A percentile compares a stretch with the other conserved stretches of the same genome.
Evolutionary conservation across 129 eudicot genomes (phyloP).

Genomic region (Cynara cardunculus): DNA sequence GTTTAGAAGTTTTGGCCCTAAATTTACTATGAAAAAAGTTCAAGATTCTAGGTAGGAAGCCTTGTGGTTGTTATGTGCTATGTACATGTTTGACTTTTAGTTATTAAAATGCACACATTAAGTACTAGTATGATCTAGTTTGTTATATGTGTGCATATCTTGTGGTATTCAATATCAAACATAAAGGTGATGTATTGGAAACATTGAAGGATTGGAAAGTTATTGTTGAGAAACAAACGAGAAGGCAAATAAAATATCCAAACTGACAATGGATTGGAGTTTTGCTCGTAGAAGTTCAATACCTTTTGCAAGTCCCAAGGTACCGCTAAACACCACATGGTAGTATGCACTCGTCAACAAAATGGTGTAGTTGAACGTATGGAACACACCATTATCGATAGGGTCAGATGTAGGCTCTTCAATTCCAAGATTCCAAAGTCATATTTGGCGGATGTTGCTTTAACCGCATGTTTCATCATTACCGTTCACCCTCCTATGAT

Average conservation of each 20-base stretch:
- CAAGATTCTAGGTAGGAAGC: not conserved
- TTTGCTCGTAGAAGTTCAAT: not conserved
- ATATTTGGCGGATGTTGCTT: not conserved
- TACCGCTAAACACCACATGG: not conserved
- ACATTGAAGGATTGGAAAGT: not conserved
- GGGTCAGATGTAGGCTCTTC: not conserved
- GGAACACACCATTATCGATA: not conserved
- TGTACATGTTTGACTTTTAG: not conserved
- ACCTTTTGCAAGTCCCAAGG: not conserved
- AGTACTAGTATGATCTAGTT: not conserved
- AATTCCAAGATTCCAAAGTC: not conserved
- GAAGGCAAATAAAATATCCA: not conserved
- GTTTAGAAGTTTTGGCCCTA: not conserved
- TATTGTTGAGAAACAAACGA: not conserved
- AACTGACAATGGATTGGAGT: not conserved
- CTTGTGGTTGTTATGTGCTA: not conserved
- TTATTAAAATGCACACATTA: not conserved
- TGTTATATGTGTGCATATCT: not conserved
- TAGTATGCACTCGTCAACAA: not conserved
- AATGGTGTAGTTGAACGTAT: not conserved
- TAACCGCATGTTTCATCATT: not conserved
- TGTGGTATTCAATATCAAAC: not conserved
- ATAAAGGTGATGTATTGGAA: not conserved
- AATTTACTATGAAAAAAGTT: not conserved
- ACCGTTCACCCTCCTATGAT: not conserved